Evolutionary conservation across 176 grass and related monocot species (phyloP).

Genomic region (Poa pratensis): DNA sequence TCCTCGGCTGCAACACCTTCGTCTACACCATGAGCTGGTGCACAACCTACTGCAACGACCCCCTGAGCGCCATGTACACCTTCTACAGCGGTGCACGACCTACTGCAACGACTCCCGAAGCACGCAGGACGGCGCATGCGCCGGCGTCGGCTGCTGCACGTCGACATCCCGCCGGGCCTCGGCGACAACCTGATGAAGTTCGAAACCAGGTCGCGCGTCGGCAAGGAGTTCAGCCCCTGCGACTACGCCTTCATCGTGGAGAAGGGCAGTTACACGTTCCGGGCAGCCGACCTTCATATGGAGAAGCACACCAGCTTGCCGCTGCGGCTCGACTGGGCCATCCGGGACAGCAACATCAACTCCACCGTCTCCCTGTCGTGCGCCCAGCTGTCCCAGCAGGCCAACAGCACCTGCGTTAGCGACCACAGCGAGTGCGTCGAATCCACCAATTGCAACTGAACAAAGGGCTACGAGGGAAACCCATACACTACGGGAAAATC

Average conservation of each 20-base stretch:
- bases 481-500: too few relatives aligned
- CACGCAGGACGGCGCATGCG: not conserved
- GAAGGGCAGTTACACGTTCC: not conserved
- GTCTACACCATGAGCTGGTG: not conserved
- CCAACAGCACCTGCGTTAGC: not conserved
- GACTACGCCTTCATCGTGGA: not conserved
- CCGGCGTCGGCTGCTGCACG: not conserved
- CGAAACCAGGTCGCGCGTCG: too few relatives aligned
- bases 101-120: not conserved
- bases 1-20: slow-evolving; percentile 5
- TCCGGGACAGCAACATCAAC: too few relatives aligned
- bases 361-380: too few relatives aligned
- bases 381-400: too few relatives aligned
- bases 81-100: not conserved
- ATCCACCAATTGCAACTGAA: not conserved
- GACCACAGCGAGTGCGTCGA: not conserved
- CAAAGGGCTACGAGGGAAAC: not conserved
- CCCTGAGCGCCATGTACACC: not conserved
- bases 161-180: not conserved
- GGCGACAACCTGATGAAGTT: not conserved
- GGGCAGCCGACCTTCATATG: too few relatives aligned
- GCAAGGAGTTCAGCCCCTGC: too few relatives aligned
- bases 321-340: too few relatives aligned
- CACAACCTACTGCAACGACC: not conserved
- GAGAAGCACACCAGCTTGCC: too few relatives aligned